These are phyloP conservation scores for Colletotrichum destructivum DNA, from an alignment of 2,329 filamentous ascomycete species.

Conservation along the genomic window DNA sequence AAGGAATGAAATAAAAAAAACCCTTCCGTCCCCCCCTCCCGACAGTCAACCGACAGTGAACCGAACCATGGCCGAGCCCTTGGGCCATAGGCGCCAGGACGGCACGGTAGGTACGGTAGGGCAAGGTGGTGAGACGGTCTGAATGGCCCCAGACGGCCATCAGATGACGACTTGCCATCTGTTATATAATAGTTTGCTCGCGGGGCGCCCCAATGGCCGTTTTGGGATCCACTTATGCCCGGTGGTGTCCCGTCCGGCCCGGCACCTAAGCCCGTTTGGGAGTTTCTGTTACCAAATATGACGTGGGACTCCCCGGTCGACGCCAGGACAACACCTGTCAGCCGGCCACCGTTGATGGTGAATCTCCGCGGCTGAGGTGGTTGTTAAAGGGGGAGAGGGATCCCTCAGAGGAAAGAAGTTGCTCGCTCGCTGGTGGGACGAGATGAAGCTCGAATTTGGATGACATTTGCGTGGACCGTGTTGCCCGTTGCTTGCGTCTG, in stretches of 20 bases:
- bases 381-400: conserved; percentile 29
- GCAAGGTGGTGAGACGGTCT: background rate
- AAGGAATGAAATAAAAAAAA: background rate
- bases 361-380: conserved; percentile 48
- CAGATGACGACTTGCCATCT: conserved; percentile 32
- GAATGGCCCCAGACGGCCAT: conserved; percentile 20
- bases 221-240: conserved; percentile 25
- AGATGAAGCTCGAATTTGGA: conserved; percentile 15
- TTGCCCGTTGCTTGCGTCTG: background rate
- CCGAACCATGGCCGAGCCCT: conserved; percentile 2
- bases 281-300: conserved; percentile 50
- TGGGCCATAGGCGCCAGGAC: conserved; percentile 16
- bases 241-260: conserved; percentile 31
- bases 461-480: background rate
- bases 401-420: background rate
- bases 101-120: background rate
- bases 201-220: conserved; percentile 13
- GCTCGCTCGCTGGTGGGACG: background rate
- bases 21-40: background rate
- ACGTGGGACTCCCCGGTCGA: conserved; percentile 33
- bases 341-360: conserved; percentile 38
- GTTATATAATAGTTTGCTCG: conserved; percentile 39
- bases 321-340: conserved; percentile 22
- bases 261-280: conserved; percentile 42
- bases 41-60: conserved; percentile 9